Evolutionary conservation across 495 filamentous ascomycete genomes (phyloP).

Genomic region (Pseudevernia furfuracea): DNA sequence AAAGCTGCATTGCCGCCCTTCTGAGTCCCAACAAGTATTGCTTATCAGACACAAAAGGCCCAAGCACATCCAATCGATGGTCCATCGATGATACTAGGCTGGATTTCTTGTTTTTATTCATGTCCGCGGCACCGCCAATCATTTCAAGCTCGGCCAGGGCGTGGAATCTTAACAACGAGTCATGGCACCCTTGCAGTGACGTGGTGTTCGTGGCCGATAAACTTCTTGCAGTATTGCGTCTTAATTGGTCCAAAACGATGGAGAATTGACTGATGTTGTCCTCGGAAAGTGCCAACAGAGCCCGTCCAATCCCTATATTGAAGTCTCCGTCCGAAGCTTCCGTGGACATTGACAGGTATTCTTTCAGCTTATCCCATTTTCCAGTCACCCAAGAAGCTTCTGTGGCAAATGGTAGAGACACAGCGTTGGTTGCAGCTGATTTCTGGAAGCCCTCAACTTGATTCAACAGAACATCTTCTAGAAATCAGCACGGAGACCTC

Average conservation of each 20-base stretch:
- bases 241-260: slow-evolving; percentile 52
- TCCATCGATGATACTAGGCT: slow-evolving; percentile 53
- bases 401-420: slow-evolving; percentile 67
- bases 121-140: slow-evolving; percentile 49
- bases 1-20: slow-evolving; percentile 74
- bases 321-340: slow-evolving; percentile 60
- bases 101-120: slow-evolving; percentile 31
- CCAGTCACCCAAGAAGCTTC: slow-evolving; percentile 88
- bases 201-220: slow-evolving; percentile 65
- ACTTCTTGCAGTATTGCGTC: slow-evolving; percentile 61
- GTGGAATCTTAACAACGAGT: slow-evolving; percentile 74
- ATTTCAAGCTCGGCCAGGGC: slow-evolving; percentile 79
- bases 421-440: slow-evolving; percentile 44
- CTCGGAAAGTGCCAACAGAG: slow-evolving; percentile 57
- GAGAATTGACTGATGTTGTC: slow-evolving; percentile 48
- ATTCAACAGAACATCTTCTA: slow-evolving; percentile 68
- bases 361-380: slow-evolving; percentile 67
- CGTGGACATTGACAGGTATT: slow-evolving; percentile 52
- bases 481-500: slow-evolving; percentile 13
- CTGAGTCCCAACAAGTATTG: slow-evolving; percentile 88
- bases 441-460: slow-evolving; percentile 69
- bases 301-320: slow-evolving; percentile 68
- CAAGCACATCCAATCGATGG: slow-evolving; percentile 72
- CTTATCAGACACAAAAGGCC: slow-evolving; percentile 81
- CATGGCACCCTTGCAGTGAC: slow-evolving; percentile 75